Conservation (phyloP, 1,284 basidiomycete species). For the Termitomyces sp. region DNA sequence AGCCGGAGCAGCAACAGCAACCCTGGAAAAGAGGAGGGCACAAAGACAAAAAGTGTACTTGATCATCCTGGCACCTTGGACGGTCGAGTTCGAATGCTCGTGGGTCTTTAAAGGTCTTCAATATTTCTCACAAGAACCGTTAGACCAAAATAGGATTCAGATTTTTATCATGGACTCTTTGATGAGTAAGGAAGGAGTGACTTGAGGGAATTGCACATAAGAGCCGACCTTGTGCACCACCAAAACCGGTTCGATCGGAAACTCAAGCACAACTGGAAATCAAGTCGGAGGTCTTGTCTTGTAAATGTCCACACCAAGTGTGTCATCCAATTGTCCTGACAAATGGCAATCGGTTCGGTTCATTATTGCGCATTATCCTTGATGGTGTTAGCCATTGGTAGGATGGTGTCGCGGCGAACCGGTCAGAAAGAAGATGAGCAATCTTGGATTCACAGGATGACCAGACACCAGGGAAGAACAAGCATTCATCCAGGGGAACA, state of each 20-base stretch:
- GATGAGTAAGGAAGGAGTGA: conserved; percentile 1
- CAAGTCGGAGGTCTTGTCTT: not conserved
- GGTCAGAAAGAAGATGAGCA: not conserved
- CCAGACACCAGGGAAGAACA: not conserved
- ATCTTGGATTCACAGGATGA: not conserved
- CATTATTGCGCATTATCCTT: not conserved
- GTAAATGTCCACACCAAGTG: not conserved
- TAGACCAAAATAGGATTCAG: not conserved
- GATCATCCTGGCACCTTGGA: conserved; percentile 15
- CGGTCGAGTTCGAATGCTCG: not conserved
- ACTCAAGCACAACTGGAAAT: not conserved
- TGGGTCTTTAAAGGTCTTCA: not conserved
- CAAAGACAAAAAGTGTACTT: conserved; percentile 26
- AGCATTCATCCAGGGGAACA: not conserved
- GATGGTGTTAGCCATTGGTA: not conserved
- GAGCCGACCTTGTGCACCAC: not conserved
- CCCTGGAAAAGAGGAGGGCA: conserved; percentile 26
- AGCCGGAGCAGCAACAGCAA: conserved; percentile 22
- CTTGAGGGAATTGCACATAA: not conserved
- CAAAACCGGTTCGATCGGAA: not conserved
- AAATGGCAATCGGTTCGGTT: not conserved
- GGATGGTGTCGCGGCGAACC: not conserved
- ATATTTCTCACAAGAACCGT: conserved; percentile 1
- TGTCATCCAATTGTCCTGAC: not conserved
- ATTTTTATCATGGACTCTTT: not conserved